Conservation (phyloP, 805 yeast species). For the Ogataea angusta region DNA sequence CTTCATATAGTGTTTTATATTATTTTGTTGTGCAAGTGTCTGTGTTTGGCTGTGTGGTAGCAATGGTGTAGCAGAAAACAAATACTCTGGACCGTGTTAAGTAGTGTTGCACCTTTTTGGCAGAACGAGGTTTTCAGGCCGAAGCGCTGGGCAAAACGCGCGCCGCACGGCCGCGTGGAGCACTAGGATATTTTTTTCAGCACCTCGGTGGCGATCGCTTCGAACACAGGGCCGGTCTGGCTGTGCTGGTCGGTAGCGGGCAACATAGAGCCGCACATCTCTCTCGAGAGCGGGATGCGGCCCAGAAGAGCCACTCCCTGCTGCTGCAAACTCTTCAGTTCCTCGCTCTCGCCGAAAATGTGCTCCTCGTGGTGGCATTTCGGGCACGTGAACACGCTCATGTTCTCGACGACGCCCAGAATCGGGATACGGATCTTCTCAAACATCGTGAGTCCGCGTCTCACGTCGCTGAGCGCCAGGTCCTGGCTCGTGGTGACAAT, state of each 20-base stretch:
- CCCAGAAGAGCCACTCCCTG: constrained; percentile 54
- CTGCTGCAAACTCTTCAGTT: constrained; percentile 44
- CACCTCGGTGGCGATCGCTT: constrained; percentile 43
- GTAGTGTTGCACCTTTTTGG: neutral
- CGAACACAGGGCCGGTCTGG: constrained; percentile 40
- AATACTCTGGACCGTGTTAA: neutral
- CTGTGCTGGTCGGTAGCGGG: constrained; percentile 42
- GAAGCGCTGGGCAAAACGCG: constrained; percentile 9
- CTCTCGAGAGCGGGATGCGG: constrained; percentile 64
- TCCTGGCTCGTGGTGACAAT: constrained; percentile 87
- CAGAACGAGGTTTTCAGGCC: constrained; percentile 2
- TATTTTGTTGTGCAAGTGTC: constrained; percentile 1
- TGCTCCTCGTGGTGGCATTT: constrained; percentile 71
- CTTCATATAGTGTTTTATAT: constrained; percentile 12
- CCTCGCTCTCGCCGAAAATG: constrained; percentile 69
- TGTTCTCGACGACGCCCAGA: constrained; percentile 75
- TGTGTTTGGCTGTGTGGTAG: constrained; percentile 9
- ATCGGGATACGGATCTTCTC: constrained; percentile 66
- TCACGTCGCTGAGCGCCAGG: constrained; percentile 75
- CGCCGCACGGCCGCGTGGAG: constrained; percentile 11
- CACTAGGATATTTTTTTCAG: constrained; percentile 19
- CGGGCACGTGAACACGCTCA: constrained; percentile 76
- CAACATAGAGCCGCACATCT: constrained; percentile 66
- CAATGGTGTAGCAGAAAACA: constrained; percentile 9
- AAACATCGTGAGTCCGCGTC: constrained; percentile 78